A percentile compares a stretch with the other conserved stretches of the same genome.
Conservation (phyloP, 2,329 filamentous ascomycete genomes). For the Amphichorda felina region DNA sequence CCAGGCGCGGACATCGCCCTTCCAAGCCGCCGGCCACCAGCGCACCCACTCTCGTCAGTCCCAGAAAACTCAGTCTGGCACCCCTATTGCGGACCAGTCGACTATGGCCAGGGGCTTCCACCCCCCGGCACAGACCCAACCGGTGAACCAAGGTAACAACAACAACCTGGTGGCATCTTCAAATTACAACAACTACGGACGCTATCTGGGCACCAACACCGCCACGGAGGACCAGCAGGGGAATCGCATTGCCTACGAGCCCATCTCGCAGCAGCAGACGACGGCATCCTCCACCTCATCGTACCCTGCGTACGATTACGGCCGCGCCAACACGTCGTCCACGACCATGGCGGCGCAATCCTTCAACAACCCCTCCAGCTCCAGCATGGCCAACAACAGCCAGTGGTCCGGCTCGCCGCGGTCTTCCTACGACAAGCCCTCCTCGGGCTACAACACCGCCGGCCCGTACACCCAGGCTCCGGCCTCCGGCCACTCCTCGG, state of each 20-base stretch:
- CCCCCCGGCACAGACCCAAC: constrained; percentile 6
- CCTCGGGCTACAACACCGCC: constrained; percentile 4
- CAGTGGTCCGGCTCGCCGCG: constrained; percentile 12
- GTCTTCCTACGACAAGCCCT: constrained; percentile 6
- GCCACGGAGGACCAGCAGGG: constrained; percentile 1
- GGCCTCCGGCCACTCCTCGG: constrained; percentile 2
- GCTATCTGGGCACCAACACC: constrained; percentile 4
- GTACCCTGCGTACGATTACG: constrained; percentile 9
- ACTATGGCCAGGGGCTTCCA: constrained; percentile 5
- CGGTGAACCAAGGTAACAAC: not conserved
- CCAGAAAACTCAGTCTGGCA: constrained; percentile 18
- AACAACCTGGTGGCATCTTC: constrained; percentile 5
- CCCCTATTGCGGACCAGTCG: constrained; percentile 13
- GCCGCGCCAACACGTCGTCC: constrained; percentile 18
- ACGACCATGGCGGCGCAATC: constrained; percentile 11
- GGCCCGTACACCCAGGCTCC: no score
- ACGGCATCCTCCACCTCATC: constrained; percentile 6
- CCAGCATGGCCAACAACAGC: constrained; percentile 8
- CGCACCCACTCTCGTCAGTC: constrained; percentile 20
- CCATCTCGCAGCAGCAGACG: constrained; percentile 14
- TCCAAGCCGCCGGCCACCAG: constrained; percentile 12
- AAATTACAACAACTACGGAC: constrained; percentile 10
- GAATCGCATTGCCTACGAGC: constrained; percentile 16
- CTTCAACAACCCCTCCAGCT: constrained; percentile 8
- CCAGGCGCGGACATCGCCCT: constrained; percentile 17